phyloP scores from a whole-genome alignment of 176 grass and related monocot genomes.

The Carex kokanica region DNA sequence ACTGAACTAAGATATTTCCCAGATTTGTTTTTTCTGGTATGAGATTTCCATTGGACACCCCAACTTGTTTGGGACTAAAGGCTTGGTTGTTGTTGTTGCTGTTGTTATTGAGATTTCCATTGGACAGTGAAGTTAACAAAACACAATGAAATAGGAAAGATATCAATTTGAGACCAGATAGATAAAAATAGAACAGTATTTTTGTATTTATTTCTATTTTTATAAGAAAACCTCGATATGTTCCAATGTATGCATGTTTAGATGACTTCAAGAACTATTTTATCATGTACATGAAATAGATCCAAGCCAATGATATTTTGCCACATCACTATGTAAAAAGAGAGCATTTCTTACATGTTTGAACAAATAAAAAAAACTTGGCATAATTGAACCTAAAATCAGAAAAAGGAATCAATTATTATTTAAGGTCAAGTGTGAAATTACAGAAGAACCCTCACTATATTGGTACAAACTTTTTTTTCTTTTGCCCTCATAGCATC shows the following conservation, averaged over 20 bases:
- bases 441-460: background rate
- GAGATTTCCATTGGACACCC: background rate
- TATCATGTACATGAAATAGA: background rate
- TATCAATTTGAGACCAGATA: background rate
- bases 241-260: background rate
- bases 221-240: background rate
- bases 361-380: background rate
- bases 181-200: background rate
- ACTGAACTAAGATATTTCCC: constrained; percentile 3
- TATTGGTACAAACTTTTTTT: background rate
- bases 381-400: background rate
- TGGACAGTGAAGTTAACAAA: background rate
- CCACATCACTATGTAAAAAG: background rate
- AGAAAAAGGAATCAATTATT: background rate
- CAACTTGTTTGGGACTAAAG: too few species aligned
- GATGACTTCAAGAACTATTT: background rate
- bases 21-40: background rate
- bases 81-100: too few species aligned
- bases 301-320: background rate
- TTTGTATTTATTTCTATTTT: background rate
- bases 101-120: background rate
- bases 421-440: background rate
- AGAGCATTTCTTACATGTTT: background rate
- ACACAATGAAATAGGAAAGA: background rate
- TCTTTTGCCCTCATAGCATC: background rate